These are phyloP conservation scores for Fusarium keratoplasticum DNA, from an alignment of 2,329 filamentous ascomycete species.

Conservation along the genomic window DNA sequence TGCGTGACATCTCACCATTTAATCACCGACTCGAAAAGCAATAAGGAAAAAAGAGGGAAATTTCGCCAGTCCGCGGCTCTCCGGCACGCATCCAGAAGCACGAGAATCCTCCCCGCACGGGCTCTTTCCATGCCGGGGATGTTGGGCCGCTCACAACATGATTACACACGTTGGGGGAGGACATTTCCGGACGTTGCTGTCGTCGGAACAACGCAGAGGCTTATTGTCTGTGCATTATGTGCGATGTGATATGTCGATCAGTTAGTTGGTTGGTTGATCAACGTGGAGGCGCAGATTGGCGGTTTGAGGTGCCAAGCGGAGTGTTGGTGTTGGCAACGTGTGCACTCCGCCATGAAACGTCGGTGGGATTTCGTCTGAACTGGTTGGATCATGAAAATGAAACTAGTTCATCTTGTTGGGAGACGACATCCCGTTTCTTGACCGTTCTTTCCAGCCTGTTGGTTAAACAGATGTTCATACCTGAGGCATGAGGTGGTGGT, in stretches of 20 bases:
- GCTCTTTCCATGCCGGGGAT: background rate
- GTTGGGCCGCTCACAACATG: background rate
- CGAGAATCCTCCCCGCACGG: background rate
- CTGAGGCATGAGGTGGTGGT: background rate
- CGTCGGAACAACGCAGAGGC: background rate
- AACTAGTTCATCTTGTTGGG: background rate
- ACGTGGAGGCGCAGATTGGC: constrained; percentile 2
- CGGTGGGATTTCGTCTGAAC: background rate
- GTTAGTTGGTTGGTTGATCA: background rate
- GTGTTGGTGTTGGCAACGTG: background rate
- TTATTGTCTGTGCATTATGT: background rate
- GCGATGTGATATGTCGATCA: background rate
- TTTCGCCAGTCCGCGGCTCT: background rate
- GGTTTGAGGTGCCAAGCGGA: constrained; percentile 3
- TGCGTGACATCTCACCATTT: constrained; percentile 16
- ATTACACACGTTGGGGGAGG: background rate
- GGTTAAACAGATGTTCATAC: background rate
- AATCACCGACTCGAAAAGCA: background rate
- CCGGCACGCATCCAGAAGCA: background rate
- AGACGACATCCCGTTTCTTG: background rate
- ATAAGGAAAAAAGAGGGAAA: background rate
- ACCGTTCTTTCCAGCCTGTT: background rate
- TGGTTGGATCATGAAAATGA: background rate
- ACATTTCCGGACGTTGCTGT: background rate
- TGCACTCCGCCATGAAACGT: background rate